Percentiles rank a stretch among this genome's conserved stretches.
These are phyloP conservation scores for Galium porrigens DNA, from an alignment of 305 asterid species.

Conservation along the genomic window DNA sequence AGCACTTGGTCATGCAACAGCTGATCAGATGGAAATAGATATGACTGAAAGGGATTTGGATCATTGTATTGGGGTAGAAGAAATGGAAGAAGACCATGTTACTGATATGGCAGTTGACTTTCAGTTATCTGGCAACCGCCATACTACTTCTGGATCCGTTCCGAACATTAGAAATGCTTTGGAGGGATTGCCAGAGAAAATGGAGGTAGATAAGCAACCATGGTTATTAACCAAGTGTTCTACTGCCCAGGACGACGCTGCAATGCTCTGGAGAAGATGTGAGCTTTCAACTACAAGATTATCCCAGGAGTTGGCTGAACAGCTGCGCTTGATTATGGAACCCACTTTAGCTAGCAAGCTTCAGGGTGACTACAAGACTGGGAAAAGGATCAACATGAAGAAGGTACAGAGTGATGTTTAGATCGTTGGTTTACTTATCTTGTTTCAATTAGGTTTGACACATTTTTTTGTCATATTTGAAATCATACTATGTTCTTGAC, in stretches of 20 bases:
- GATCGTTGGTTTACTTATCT: no score
- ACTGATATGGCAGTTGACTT: slow-evolving; percentile 41
- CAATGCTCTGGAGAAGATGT: slow-evolving; percentile 59
- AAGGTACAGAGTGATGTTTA: slow-evolving; percentile 32
- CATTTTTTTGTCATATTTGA: no score
- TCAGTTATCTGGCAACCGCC: slow-evolving; percentile 32
- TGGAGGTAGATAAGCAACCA: slow-evolving; percentile 31
- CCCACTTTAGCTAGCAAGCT: slow-evolving; percentile 96
- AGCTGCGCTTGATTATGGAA: slow-evolving; percentile 86
- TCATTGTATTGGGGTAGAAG: slow-evolving; percentile 24
- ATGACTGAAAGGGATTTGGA: slow-evolving; percentile 40
- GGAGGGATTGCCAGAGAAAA: slow-evolving; percentile 19
- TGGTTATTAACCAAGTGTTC: slow-evolving; percentile 32
- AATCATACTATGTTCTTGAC: neutral
- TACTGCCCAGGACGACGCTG: slow-evolving; percentile 31
- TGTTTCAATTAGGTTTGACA: slow-evolving; percentile 1
- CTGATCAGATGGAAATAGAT: slow-evolving; percentile 59
- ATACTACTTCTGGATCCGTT: slow-evolving; percentile 28
- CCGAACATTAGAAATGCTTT: slow-evolving; percentile 23
- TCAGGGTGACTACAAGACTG: slow-evolving; percentile 92
- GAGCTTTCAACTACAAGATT: slow-evolving; percentile 58
- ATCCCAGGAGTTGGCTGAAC: slow-evolving; percentile 87
- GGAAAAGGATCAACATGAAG: slow-evolving; percentile 91
- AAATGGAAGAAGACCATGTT: slow-evolving; percentile 23
- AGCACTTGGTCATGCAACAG: slow-evolving; percentile 91